Evolutionary conservation across 2,329 filamentous ascomycete genomes (phyloP).

Genomic region (Podosphaera xanthii): DNA sequence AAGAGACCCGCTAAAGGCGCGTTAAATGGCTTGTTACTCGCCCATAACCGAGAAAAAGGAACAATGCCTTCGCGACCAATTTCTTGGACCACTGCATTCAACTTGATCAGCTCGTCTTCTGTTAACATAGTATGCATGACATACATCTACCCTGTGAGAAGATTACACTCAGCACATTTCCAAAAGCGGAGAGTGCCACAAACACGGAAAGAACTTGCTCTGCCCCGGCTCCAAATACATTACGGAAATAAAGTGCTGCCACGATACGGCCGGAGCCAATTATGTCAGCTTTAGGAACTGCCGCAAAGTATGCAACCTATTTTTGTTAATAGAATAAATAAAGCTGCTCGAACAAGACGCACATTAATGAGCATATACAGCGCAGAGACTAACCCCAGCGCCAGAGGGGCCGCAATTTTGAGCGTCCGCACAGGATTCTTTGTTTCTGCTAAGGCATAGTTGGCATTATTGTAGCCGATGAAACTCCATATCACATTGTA

Average conservation of each 20-base stretch:
- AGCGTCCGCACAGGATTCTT: conserved; percentile 41
- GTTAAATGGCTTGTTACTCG: conserved; percentile 39
- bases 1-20: conserved; percentile 37
- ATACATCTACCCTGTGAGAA: conserved; percentile 38
- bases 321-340: not conserved
- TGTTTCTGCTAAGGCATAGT: conserved; percentile 42
- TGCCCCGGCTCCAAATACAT: conserved; percentile 29
- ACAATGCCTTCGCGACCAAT: conserved; percentile 43
- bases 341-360: not conserved
- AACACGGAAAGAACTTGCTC: conserved; percentile 40
- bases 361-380: conserved; percentile 42
- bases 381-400: conserved; percentile 31
- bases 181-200: conserved; percentile 43
- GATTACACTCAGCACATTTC: conserved; percentile 43
- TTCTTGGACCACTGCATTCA: conserved; percentile 30
- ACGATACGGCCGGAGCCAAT: conserved; percentile 27
- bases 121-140: not conserved
- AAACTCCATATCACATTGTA: conserved; percentile 54
- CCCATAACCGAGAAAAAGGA: conserved; percentile 37
- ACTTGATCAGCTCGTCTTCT: not conserved
- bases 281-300: conserved; percentile 29
- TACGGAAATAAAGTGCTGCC: conserved; percentile 31
- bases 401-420: conserved; percentile 39
- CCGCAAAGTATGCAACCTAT: conserved; percentile 38
- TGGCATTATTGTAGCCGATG: conserved; percentile 45